A percentile compares a stretch with the other conserved stretches of the same genome.
Conservation (phyloP, 2,329 filamentous ascomycete species). For the Scedosporium minutisporum region DNA sequence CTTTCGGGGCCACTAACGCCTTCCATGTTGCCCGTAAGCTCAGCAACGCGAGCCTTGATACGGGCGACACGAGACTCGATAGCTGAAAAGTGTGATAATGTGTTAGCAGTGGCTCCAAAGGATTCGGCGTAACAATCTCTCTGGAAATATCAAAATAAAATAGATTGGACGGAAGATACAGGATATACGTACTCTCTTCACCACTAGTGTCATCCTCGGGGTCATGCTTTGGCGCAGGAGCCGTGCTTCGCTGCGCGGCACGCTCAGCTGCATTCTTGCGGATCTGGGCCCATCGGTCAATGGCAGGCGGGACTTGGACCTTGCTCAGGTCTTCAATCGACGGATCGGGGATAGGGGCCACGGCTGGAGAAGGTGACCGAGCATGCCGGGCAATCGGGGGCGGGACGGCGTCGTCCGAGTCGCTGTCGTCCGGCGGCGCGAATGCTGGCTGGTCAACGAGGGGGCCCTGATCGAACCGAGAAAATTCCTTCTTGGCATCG, state of each 20-base stretch:
- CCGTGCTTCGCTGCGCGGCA: conserved; percentile 52
- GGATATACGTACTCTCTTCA: conserved; percentile 67
- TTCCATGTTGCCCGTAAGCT: conserved; percentile 81
- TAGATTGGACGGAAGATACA: too few species aligned
- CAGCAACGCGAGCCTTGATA: conserved; percentile 94
- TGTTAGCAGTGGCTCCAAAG: not conserved
- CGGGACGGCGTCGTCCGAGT: conserved; percentile 37
- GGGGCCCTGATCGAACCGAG: conserved; percentile 79
- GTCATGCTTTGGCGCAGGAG: conserved; percentile 25
- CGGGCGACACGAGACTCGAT: conserved; percentile 94
- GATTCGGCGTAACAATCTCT: not conserved
- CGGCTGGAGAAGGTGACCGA: conserved; percentile 16
- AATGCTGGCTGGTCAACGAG: conserved; percentile 81
- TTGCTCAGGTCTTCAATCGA: conserved; percentile 18
- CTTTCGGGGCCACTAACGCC: conserved; percentile 29
- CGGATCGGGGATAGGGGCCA: conserved; percentile 17
- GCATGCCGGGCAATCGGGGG: conserved; percentile 40
- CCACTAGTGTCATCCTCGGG: conserved; percentile 84
- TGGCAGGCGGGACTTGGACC: conserved; percentile 25
- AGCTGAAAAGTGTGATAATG: conserved; percentile 41
- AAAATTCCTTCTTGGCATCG: conserved; percentile 51
- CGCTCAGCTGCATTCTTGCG: conserved; percentile 86
- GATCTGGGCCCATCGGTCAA: conserved; percentile 93
- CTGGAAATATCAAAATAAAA: not conserved
- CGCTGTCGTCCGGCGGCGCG: conserved; percentile 52